Conservation (phyloP, 1,139 yeast genomes). For the Geotrichum macrosporum region DNA sequence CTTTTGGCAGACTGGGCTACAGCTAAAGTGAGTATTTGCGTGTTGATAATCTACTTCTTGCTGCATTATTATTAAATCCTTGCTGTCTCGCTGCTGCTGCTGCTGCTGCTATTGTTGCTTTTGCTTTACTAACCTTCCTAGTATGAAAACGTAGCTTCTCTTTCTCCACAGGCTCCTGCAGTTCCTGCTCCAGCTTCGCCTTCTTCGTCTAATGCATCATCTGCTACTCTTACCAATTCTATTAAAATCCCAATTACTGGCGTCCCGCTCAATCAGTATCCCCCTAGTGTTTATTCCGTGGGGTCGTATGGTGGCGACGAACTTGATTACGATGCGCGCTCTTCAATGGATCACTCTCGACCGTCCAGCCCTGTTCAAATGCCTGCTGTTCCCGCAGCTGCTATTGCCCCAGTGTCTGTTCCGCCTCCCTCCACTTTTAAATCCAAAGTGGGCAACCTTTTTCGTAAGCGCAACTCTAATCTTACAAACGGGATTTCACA, state of each 20-base stretch:
- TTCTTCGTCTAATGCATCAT: neutral
- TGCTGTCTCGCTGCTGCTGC: neutral
- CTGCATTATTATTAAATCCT: conserved; percentile 6
- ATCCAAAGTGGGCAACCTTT: conserved; percentile 8
- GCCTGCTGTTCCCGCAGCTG: conserved; percentile 1
- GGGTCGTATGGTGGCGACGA: conserved; percentile 4
- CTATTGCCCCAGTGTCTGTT: neutral
- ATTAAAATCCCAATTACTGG: conserved; percentile 16
- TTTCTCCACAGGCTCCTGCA: neutral
- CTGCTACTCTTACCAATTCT: conserved; percentile 1
- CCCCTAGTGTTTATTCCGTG: conserved; percentile 5
- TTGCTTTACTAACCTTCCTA: conserved; percentile 1
- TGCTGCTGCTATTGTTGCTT: neutral
- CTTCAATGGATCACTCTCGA: conserved; percentile 10
- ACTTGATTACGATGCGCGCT: conserved; percentile 8
- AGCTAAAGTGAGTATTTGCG: conserved; percentile 11
- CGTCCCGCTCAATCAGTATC: conserved; percentile 6
- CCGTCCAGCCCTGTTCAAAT: conserved; percentile 6
- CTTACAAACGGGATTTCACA: neutral
- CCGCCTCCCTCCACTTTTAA: neutral
- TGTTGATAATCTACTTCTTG: conserved; percentile 11
- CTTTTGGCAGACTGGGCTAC: conserved; percentile 13
- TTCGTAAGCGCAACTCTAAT: conserved; percentile 4
- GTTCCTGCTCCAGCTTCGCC: too few relatives aligned
- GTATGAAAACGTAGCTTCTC: conserved; percentile 1